Evolutionary conservation across 1,139 yeast species (phyloP), one percentile per base, ranked within the genome.

Genomic region (Geotrichum reessii): DNA sequence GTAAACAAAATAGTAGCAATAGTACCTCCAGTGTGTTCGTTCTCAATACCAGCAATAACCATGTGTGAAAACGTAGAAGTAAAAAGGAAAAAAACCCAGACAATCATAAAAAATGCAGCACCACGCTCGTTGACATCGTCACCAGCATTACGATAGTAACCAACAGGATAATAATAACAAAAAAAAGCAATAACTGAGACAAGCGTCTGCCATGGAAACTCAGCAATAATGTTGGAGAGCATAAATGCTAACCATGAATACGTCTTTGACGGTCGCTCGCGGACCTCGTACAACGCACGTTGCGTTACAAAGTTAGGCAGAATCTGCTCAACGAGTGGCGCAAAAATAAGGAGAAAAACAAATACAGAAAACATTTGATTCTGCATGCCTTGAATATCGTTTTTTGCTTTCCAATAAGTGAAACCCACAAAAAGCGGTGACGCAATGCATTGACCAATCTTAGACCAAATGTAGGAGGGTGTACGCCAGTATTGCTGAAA

Each of bases 11-110:
- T 69, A 40, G 81, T 77, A 1, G 85, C 82, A 60, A 85, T 66
- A 67, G 86, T 85, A 60, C 89, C 91, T 54, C 93, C 95, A 62
- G 86, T 82, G 55, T 84, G 87, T n/a, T 83, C 85, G 55, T 82
- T 69, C 59, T 85, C 86, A 57, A 78, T 73, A 67, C 85, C 86
- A 0, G 91, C 83, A 62, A 83, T 77, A 65, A 80, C 75, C 68
- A 84, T 70, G 61, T 85, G 87, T 56, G 87, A 93, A 74, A 85
- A 76, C 1, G 92, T 78, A 56, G 84, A 78, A 48, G 82, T 69
- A 74, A 78, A 88, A 47, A 85, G 75, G 69, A 74, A 85, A 76
- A 83, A 86, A 3, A 79, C 73, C 58, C 78, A 73, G 25, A 81
- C 66, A 58, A 77, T 76, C 67, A 87, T 73, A 85, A 88, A 87